Conservation (phyloP, 2,329 filamentous ascomycete species). For the Pseudopyrenochaeta lycopersici region DNA sequence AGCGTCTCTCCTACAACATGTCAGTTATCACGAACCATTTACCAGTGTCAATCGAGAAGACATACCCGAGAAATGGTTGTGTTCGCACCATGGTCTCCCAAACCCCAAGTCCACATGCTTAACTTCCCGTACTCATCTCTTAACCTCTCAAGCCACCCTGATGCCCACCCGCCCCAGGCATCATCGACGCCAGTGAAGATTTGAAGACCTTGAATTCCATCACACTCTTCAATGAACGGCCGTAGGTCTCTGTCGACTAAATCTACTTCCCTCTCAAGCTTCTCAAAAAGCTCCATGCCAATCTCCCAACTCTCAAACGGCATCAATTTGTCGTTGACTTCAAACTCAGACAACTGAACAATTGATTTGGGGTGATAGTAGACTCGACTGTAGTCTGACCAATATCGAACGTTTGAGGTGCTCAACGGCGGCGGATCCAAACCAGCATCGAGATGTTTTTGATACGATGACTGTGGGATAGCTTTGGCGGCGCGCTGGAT, state of each 20-base stretch:
- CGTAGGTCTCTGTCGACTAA: constrained; percentile 87
- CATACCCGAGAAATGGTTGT: constrained; percentile 51
- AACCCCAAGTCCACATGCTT: constrained; percentile 85
- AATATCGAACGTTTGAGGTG: constrained; percentile 82
- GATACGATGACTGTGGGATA: constrained; percentile 78
- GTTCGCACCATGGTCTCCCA: constrained; percentile 66
- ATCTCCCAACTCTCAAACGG: constrained; percentile 77
- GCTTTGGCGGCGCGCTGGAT: constrained; percentile 69
- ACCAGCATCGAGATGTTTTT: constrained; percentile 79
- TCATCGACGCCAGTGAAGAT: constrained; percentile 62
- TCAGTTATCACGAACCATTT: constrained; percentile 16
- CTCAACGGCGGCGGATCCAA: constrained; percentile 70
- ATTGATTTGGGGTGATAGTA: constrained; percentile 91
- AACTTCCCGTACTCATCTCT: constrained; percentile 92
- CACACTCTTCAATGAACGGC: constrained; percentile 90
- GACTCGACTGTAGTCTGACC: constrained; percentile 95
- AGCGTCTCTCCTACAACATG: constrained; percentile 63
- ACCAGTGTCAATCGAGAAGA: constrained; percentile 19
- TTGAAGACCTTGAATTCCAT: constrained; percentile 89
- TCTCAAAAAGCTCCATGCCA: constrained; percentile 51
- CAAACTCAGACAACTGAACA: constrained; percentile 82
- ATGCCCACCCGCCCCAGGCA: constrained; percentile 60
- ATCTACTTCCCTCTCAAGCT: constrained; percentile 69
- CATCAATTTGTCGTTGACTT: constrained; percentile 79
- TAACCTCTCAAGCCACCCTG: constrained; percentile 67